Evolutionary conservation across 805 yeast genomes (phyloP), one percentile per base, ranked within the genome.

Genomic region (Kuraishia floccosa): DNA sequence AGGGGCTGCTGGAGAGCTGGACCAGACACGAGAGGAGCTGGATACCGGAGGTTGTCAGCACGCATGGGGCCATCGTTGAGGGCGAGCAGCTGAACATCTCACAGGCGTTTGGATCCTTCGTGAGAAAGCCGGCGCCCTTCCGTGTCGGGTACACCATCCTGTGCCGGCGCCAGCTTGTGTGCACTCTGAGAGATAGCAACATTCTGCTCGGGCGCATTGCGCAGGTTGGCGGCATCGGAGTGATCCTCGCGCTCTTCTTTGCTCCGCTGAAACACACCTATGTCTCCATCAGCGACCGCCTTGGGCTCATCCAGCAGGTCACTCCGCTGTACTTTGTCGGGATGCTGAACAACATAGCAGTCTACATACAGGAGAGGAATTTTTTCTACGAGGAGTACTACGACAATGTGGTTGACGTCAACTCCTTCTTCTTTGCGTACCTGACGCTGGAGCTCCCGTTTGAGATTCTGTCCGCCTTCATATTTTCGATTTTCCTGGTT

Each of bases 351-450:
- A 84, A 83, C 49, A 60, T 84, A 46, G 69, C 87, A 1, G 63
- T 80, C 11, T 85, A 77, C 46, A 93, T 94, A 2, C 50, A 56
- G 10, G 91, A 83, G 42, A 59, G 87, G 37, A 67, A 76, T 40
- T 68, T 76, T 27, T 85, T 85, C 46, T 83, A 81, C 49, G 80
- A 79, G 36, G 95, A 85, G 43, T 74, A 73, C 41, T 68, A 67
- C 37, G 94, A 84, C 46, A 74, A 72, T 17, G 70, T 80, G 6
- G 79, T 82, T 42, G 78, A 80, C 0, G 63, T 72, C 3, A 44
- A 60, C 2, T 75, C 84, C 3, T 85, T 85, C 45, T 72, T 76
- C 39, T 32, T 59, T 11, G 61, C 72, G 7, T 81, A 81, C 47
- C 50, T 76, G 10, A 30, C 71, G 2, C 60, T 75, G 30, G 91